Percentiles rank a stretch among this genome's conserved stretches.
Conservation (phyloP, 495 filamentous ascomycete genomes). For the Penicillium angulare region DNA sequence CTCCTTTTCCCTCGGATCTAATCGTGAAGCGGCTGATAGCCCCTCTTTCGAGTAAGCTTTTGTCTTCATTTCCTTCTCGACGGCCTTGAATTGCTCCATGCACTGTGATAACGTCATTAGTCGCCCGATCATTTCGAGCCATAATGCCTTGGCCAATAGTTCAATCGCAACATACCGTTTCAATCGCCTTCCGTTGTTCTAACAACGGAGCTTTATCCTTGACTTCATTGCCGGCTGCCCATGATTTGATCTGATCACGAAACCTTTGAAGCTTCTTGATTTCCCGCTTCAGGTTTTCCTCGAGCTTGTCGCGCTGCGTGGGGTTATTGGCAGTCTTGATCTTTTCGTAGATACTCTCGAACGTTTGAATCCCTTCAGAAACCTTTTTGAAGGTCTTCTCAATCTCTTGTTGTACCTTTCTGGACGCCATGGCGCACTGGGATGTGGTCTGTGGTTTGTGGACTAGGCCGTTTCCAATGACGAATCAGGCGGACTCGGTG, state of each 20-base stretch:
- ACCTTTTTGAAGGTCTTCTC: conserved; percentile 99
- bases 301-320: conserved; percentile 95
- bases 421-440: conserved; percentile 69
- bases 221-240: conserved; percentile 95
- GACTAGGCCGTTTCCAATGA: conserved; percentile 22
- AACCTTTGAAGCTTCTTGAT: conserved; percentile 99
- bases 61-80: conserved; percentile 99
- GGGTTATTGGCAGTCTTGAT: conserved; percentile 85
- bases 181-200: conserved; percentile 91
- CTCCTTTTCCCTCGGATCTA: conserved; percentile 93
- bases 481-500: conserved; percentile 11
- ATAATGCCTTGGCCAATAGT: background rate
- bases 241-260: conserved; percentile 98
- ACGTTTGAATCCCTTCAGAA: conserved; percentile 83
- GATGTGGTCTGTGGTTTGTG: too few species aligned
- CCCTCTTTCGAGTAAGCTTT: conserved; percentile 99
- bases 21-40: conserved; percentile 79
- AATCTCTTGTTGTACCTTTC: conserved; percentile 95
- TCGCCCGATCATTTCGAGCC: background rate
- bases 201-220: conserved; percentile 96
- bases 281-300: conserved; percentile 95
- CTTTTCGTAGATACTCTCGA: conserved; percentile 94
- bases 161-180: conserved; percentile 63
- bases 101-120: conserved; percentile 63
- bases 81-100: conserved; percentile 99